Base-by-base conservation (phyloP, 495 filamentous ascomycete species). In the Penicillium manginii region DNA sequence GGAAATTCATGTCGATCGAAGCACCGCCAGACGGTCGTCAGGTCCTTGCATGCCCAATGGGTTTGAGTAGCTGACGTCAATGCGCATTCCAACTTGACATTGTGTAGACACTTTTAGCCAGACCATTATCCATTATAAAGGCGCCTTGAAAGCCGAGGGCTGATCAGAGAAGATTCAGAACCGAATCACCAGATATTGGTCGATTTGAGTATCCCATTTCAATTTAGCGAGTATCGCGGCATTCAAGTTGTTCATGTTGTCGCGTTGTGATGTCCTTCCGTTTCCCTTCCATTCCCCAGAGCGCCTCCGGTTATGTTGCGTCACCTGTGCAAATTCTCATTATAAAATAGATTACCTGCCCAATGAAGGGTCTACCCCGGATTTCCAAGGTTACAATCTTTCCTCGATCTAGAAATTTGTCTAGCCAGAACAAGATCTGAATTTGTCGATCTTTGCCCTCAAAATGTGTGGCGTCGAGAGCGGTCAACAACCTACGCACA, bases 321-420 rank as follows among this genome's bases (percentile, higher is more conserved):
- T 45, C 40, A 45, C 18, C 5, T 43, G 14, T 45, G 17, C 3
- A 47, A 55, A 17, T 17, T 55, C 22, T 12, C 4, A 22, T 17
- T 4, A 19, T 35, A 7, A 55, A 55, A 47, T 55, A 55, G 40
- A 55, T 55, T 55, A 46, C 22, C 32, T 35, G 39, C 9, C 52
- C 52, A 55, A 55, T 55, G 40, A n/a, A 45, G 15, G 9, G 15
- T n/a, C n/a, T 18, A 18, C 40, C 18, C 40, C n/a, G 17, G 40
- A 45, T 17, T 45, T 45, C 6, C 18, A 10, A 9, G 11, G 35
- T 14, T n/a, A n/a, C 15, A n/a, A 37, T 37, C 35, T 37, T 37
- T n/a, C 15, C 35, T 37, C 12, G 35, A 37, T 14, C 35, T 8
- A 37, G 23, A 43, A 14, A 3, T 10, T 18, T n/a, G 9, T 4